Conservation (phyloP, 1,139 yeast species). For the Pichia sp. region DNA sequence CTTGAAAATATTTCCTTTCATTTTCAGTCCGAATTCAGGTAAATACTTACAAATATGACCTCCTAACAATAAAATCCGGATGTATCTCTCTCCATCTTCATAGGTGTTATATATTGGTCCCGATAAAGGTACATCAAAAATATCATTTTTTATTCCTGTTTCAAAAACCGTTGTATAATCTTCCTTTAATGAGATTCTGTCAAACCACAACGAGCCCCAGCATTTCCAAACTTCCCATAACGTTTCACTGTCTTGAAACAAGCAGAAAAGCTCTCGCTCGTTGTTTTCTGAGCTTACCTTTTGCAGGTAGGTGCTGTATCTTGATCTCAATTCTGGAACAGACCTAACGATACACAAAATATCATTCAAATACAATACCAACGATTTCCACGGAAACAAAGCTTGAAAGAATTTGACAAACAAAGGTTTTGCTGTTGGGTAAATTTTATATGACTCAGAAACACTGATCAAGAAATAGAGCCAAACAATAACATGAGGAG, state of each 20-base stretch:
- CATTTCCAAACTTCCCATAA: slow-evolving; percentile 76
- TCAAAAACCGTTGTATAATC: slow-evolving; percentile 44
- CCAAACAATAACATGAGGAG: slow-evolving; percentile 68
- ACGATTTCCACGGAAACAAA: slow-evolving; percentile 59
- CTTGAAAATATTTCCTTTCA: slow-evolving; percentile 38
- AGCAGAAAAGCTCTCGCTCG: slow-evolving; percentile 20
- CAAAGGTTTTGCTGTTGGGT: slow-evolving; percentile 41
- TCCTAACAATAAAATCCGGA: slow-evolving; percentile 39
- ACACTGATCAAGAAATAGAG: slow-evolving; percentile 57
- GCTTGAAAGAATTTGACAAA: slow-evolving; percentile 40
- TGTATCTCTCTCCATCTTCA: slow-evolving; percentile 37
- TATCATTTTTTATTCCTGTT: slow-evolving; percentile 51
- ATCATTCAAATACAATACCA: slow-evolving; percentile 54
- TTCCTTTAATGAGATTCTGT: slow-evolving; percentile 40
- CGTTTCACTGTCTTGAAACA: slow-evolving; percentile 49
- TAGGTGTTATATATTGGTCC: slow-evolving; percentile 42
- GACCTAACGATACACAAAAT: slow-evolving; percentile 29
- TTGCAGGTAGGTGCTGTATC: slow-evolving; percentile 11
- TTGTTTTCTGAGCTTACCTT: slow-evolving; percentile 5
- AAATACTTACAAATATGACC: slow-evolving; percentile 37
- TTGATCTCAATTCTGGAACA: slow-evolving; percentile 18
- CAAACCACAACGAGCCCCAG: slow-evolving; percentile 82
- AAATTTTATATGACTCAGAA: slow-evolving; percentile 45
- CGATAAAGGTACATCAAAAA: slow-evolving; percentile 59
- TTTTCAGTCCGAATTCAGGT: slow-evolving; percentile 42